Evolutionary conservation across 2,329 filamentous ascomycete genomes (phyloP), one percentile per base, ranked within the genome.

Genomic region (Exophiala spinifera): DNA sequence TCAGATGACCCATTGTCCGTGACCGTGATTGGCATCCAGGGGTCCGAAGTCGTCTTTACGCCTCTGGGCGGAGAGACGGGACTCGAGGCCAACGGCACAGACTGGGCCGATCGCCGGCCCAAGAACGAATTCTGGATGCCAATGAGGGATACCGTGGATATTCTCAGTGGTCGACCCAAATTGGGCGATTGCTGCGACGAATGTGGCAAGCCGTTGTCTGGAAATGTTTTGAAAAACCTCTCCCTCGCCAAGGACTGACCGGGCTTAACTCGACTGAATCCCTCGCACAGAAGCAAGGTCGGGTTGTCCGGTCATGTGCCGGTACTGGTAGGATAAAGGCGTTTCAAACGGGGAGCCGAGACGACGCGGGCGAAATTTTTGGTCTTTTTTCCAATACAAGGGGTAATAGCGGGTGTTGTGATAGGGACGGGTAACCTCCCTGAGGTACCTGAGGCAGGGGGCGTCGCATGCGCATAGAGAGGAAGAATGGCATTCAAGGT

Each of bases 91-190:
- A 82, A 83, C 20, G 88, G 91, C 66, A 97, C 94, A 3, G 92
- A 99, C 75, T 99, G 94, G 94, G 83, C 85, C 61, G 91, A 95
- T 71, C 80, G 94, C 47, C 80, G 94, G 47, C 92, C 94, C 44
- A 89, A 84, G 73, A 74, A 84, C 51, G 89, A 94, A 63, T 91
- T 90, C 76, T 99, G 94, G 94, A 76, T 89, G 64, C 79, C 78
- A 46, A 76, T 96, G 70, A 89, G 90, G 72, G 79, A 86, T 46
- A 83, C 90, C 23, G 91, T 96, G 2, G 88, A 99, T 69, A 86
- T 90, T 31, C 75, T 99, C 28, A 88, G 87, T 47, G 92, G 91
- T 2, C 79, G 90, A 55, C 82, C 85, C 0, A 64, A 63, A 49
- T 64, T 71, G 11, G 59, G 59, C 20, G 57, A 64, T 49, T 56